A percentile compares a stretch with the other conserved stretches of the same genome.
These are phyloP conservation scores for Epichloe scottii DNA, from an alignment of 2,329 filamentous ascomycete genomes.

Conservation along the genomic window DNA sequence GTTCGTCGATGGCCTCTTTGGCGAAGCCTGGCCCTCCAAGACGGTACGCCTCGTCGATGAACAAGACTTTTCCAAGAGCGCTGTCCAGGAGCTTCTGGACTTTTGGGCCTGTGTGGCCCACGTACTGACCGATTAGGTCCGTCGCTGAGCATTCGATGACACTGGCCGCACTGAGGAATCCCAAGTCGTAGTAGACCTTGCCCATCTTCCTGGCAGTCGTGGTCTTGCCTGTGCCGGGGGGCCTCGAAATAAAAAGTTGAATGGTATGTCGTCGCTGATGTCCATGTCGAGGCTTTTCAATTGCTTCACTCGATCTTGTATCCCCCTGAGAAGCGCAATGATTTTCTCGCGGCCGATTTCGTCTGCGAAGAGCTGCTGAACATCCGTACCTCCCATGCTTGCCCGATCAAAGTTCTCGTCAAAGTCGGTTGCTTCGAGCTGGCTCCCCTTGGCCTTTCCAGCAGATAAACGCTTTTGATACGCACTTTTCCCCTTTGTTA, in stretches of 20 bases:
- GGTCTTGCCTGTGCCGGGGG: conserved; percentile 61
- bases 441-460: conserved; percentile 33
- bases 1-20: conserved; percentile 41
- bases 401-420: conserved; percentile 49
- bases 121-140: conserved; percentile 54
- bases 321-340: conserved; percentile 35
- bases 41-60: conserved; percentile 63
- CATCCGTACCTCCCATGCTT: conserved; percentile 26
- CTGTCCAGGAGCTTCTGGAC: conserved; percentile 44
- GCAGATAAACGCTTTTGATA: conserved; percentile 18
- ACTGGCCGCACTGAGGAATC: conserved; percentile 45
- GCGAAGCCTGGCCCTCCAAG: conserved; percentile 44
- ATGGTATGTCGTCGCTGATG: conserved; percentile 36
- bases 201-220: conserved; percentile 63
- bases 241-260: conserved; percentile 59
- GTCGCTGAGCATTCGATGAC: conserved; percentile 56
- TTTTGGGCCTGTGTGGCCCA: conserved; percentile 60
- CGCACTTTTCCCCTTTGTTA: conserved; percentile 40
- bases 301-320: conserved; percentile 30
- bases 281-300: conserved; percentile 13
- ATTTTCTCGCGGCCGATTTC: conserved; percentile 45
- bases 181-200: conserved; percentile 63
- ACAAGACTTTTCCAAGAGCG: conserved; percentile 52
- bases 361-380: conserved; percentile 42
- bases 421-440: conserved; percentile 64